phyloP scores from a whole-genome alignment of 225 moss, liverwort and hornwort species.

The Sphagnum contortum region DNA sequence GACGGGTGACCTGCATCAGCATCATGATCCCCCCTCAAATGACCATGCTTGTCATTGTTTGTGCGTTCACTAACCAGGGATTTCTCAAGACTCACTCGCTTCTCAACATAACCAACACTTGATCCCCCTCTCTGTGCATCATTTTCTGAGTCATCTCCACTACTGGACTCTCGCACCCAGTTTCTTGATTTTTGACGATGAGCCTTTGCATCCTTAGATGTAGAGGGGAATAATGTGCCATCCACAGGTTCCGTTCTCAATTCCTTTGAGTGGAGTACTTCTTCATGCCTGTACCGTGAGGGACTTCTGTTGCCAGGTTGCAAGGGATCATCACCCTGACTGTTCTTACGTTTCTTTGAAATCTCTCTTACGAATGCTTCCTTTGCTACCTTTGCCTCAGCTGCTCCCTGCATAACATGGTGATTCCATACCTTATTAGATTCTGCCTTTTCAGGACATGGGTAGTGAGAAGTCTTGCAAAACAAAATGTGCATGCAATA shows the following conservation, averaged over 20 bases:
- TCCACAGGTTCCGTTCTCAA: no score
- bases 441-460: no score
- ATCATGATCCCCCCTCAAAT: slow-evolving; percentile 6
- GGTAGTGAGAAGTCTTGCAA: no score
- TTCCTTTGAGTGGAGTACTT: no score
- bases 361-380: slow-evolving; percentile 26
- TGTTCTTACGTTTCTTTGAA: slow-evolving; percentile 6
- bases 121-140: slow-evolving; percentile 2
- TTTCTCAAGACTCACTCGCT: slow-evolving; percentile 1
- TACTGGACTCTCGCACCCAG: no score
- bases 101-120: slow-evolving; percentile 3
- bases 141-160: slow-evolving; percentile 15
- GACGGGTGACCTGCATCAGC: slow-evolving; percentile 4
- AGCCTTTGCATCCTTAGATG: no score
- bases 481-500: no score
- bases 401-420: slow-evolving; percentile 17
- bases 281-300: no score
- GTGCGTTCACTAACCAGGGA: background rate
- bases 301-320: slow-evolving; percentile 2
- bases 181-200: no score
- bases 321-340: slow-evolving; percentile 4
- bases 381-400: slow-evolving; percentile 23
- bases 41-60: slow-evolving; percentile 1
- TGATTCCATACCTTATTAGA: no score
- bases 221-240: no score